phyloP scores from a whole-genome alignment of 2,329 filamentous ascomycete species.

The Thielaviopsis musarum region DNA sequence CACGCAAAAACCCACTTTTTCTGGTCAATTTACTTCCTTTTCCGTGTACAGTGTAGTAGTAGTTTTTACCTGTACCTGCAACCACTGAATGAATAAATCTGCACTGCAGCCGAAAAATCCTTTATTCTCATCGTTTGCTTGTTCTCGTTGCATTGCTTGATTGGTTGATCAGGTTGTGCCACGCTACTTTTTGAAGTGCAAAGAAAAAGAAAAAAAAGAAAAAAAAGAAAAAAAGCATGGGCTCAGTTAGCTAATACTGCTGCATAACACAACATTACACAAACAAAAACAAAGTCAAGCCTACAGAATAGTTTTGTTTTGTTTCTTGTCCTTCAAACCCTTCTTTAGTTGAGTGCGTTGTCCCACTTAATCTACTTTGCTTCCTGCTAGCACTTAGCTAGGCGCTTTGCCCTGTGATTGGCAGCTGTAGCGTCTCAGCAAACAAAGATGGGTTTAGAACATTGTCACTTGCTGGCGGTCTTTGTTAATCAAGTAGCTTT shows the following conservation, averaged over 20 bases:
- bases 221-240: no score
- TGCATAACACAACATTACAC: background rate
- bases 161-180: no score
- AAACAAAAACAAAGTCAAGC: background rate
- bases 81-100: background rate
- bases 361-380: background rate
- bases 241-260: background rate
- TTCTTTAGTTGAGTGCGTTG: background rate
- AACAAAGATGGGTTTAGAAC: background rate
- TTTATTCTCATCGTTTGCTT: background rate
- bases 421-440: background rate
- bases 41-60: background rate
- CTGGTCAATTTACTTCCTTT: background rate
- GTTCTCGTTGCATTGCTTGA: no score
- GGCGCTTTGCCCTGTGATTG: background rate
- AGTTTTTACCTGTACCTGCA: background rate
- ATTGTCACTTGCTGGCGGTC: background rate
- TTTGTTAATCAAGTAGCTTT: background rate
- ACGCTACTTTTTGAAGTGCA: background rate
- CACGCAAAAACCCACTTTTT: no score
- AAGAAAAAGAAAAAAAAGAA: no score
- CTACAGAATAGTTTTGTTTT: background rate
- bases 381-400: background rate
- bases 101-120: background rate
- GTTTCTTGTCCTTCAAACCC: background rate